Base-by-base conservation (phyloP, 768 basidiomycete species). In the Lentinula lateritia region DNA sequence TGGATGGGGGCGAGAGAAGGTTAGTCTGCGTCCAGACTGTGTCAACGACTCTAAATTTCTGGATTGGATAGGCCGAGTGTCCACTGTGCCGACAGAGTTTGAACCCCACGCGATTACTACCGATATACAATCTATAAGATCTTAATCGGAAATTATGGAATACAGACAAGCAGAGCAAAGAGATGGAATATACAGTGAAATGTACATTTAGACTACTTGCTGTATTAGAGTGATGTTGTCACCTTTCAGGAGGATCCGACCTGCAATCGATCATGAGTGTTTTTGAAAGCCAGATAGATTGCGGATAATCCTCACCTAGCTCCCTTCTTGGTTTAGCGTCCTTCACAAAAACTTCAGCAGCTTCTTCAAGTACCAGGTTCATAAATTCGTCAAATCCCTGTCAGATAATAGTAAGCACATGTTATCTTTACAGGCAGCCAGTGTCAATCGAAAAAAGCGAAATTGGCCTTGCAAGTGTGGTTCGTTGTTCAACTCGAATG, bases 331-430 rank as follows among this genome's bases (percentile, higher is more conserved):
- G 90, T 75, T 95, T 92, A 58, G 85, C 87, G 63, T 93, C 93
- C 72, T 94, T 93, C 53, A 95, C 86, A 69, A 86, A 96, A 10
- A 97, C 88, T 73, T 99, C 96, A 56, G 85, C 83, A 48, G 95
- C 93, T 53, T 97, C 92, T 67, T 99, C 96, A 23, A 99, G 76
- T 39, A 98, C 92, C 35, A 99, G 76, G 71, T 99, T 99, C 96
- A 99, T 99, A 76, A 98, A 99, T 74, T 99, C 96, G 71, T 99
- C 96, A 68, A 99, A 99, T 43, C 96, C 95, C 96, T 98, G 70
- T n/a, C 59, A 10, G 43, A 63, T 58, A 46, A 45, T 41, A 48
- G 42, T 74, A 63, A 79, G 72, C 63, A 56, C 55, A 20, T 56
- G 63, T 43, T 28, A 39, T 16, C 48, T 16, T 20, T 10, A 62